These are phyloP conservation scores for Solanum chacoense DNA, from an alignment of 305 asterid species.

Conservation along the genomic window DNA sequence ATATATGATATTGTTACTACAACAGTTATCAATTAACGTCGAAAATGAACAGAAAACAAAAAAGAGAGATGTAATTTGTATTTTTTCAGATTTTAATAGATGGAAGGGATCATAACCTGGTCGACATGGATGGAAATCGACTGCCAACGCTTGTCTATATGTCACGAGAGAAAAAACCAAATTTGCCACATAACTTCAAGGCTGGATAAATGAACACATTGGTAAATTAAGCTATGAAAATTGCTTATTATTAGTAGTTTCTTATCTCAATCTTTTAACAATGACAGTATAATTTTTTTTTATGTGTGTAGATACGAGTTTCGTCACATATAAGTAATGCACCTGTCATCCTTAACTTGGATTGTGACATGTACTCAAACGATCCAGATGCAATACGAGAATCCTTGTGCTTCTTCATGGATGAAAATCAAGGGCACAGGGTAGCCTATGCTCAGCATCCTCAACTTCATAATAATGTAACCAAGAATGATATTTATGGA, in stretches of 20 bases:
- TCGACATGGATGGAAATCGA: conserved; percentile 40
- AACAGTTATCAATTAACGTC: neutral
- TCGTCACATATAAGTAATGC: conserved; percentile 70
- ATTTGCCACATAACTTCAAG: conserved; percentile 56
- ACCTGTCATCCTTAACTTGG: conserved; percentile 67
- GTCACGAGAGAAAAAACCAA: conserved; percentile 61
- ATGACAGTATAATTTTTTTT: neutral
- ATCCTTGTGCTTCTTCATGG: conserved; percentile 72
- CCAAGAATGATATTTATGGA: conserved; percentile 43
- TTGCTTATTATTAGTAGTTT: neutral
- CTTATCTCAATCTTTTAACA: neutral
- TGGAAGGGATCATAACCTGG: conserved; percentile 30
- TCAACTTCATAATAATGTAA: conserved; percentile 35
- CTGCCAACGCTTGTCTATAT: conserved; percentile 62
- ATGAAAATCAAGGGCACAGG: conserved; percentile 36
- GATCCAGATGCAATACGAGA: conserved; percentile 55
- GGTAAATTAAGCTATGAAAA: conserved; percentile 20
- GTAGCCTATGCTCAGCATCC: conserved; percentile 52
- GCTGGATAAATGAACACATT: conserved; percentile 87
- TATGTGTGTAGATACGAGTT: conserved; percentile 38
- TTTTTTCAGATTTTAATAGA: conserved; percentile 42
- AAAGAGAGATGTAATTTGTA: neutral
- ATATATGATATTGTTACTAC: neutral
- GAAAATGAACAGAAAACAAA: neutral
- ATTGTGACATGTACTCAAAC: conserved; percentile 83